These are phyloP conservation scores for Bacidia rubella DNA, from an alignment of 495 filamentous ascomycete species.

Conservation along the genomic window DNA sequence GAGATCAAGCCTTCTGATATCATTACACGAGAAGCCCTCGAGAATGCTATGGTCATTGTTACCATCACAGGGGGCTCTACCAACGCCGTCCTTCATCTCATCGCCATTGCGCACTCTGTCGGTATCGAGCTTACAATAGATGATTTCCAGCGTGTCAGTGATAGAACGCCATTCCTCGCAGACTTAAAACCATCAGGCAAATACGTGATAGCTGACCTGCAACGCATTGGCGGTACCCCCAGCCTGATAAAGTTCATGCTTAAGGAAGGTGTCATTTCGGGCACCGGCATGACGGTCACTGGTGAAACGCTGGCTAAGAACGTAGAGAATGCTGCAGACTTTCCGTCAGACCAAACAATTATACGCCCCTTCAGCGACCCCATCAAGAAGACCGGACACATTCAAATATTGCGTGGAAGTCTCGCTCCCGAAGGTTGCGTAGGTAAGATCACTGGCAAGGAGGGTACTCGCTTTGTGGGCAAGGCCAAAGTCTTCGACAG, in stretches of 20 bases:
- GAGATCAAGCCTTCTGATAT: slow-evolving; percentile 86
- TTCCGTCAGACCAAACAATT: slow-evolving; percentile 75
- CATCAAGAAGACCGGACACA: slow-evolving; percentile 88
- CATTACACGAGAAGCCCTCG: slow-evolving; percentile 80
- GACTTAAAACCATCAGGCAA: slow-evolving; percentile 96
- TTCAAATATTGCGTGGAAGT: slow-evolving; percentile 87
- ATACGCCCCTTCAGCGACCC: slow-evolving; percentile 85
- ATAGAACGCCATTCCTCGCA: slow-evolving; percentile 83
- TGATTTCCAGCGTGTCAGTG: slow-evolving; percentile 90
- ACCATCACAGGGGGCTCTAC: slow-evolving; percentile 94
- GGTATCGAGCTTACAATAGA: slow-evolving; percentile 91
- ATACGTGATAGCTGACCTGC: slow-evolving; percentile 88
- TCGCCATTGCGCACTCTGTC: slow-evolving; percentile 89
- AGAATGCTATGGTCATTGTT: slow-evolving; percentile 91
- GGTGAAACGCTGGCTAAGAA: slow-evolving; percentile 91
- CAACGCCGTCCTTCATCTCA: slow-evolving; percentile 91
- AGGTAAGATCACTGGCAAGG: slow-evolving; percentile 97
- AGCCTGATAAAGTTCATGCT: slow-evolving; percentile 83
- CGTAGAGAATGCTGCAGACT: slow-evolving; percentile 59
- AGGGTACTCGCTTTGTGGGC: slow-evolving; percentile 77
- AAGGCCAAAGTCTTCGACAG: slow-evolving; percentile 78
- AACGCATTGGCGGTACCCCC: slow-evolving; percentile 83
- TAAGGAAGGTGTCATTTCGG: slow-evolving; percentile 78
- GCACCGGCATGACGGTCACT: slow-evolving; percentile 81
- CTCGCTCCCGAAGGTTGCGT: slow-evolving; percentile 86